Conservation (phyloP, 106 monocot species). For the Dioscorea zingiberensis region DNA sequence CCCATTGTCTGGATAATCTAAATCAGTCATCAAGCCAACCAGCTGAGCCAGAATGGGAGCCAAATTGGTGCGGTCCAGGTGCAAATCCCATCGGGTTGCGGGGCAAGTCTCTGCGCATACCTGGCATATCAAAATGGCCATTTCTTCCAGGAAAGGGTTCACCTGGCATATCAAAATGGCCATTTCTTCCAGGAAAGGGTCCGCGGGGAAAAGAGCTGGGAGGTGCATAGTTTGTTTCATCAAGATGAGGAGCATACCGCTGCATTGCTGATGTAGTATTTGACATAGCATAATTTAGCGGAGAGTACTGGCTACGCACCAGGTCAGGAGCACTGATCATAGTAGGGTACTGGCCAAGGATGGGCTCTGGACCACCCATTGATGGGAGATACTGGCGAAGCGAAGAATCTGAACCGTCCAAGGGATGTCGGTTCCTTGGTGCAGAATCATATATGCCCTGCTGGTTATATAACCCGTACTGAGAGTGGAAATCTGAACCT, state of each 20-base stretch:
- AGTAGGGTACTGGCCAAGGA: constrained; percentile 1
- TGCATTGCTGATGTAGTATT: constrained; percentile 27
- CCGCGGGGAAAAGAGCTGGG: constrained; percentile 2
- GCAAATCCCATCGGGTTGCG: constrained; percentile 14
- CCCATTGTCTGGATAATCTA: no score
- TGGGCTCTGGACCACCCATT: background rate
- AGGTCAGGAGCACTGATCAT: no score
- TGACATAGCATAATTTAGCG: constrained; percentile 18
- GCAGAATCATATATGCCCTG: constrained; percentile 8
- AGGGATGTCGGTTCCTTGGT: constrained; percentile 6
- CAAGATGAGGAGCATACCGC: constrained; percentile 52
- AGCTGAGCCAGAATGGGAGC: constrained; percentile 4
- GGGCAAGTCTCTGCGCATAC: constrained; percentile 12
- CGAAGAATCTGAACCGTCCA: constrained; percentile 8
- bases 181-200: background rate
- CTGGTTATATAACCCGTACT: constrained; percentile 6
- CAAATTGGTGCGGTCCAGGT: constrained; percentile 7
- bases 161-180: constrained; percentile 11
- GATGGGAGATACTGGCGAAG: background rate
- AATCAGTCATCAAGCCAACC: constrained; percentile 31
- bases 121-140: constrained; percentile 6
- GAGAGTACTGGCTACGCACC: background rate
- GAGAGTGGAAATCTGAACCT: constrained; percentile 9
- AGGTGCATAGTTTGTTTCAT: constrained; percentile 38
- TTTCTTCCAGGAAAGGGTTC: background rate